Evolutionary conservation across 768 basidiomycete species (phyloP).

Genomic region (Tricholomella constricta): DNA sequence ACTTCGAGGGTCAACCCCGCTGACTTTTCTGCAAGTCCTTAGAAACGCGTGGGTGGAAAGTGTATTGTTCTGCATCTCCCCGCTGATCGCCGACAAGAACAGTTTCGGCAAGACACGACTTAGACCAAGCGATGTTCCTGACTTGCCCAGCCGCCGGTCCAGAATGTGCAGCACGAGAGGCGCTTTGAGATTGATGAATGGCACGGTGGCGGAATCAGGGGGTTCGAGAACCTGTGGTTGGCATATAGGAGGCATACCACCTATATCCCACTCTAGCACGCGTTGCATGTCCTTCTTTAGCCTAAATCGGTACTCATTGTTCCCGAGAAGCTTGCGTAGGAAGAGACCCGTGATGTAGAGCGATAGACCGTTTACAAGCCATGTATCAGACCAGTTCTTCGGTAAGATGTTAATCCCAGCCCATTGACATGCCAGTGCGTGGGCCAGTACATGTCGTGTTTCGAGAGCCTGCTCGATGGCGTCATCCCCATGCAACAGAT

Average conservation of each 20-base stretch:
- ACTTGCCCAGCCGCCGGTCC: constrained; percentile 90
- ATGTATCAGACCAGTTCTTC: constrained; percentile 90
- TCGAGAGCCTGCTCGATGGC: constrained; percentile 94
- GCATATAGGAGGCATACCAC: constrained; percentile 90
- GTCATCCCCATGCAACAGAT: constrained; percentile 84
- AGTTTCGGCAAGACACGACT: constrained; percentile 94
- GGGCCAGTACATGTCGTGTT: constrained; percentile 80
- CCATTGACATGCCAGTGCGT: constrained; percentile 96
- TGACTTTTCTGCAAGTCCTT: constrained; percentile 89
- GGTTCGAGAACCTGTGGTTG: constrained; percentile 85
- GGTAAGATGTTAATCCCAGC: constrained; percentile 94
- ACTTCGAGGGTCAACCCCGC: constrained; percentile 83
- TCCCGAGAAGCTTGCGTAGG: constrained; percentile 84
- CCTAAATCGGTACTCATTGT: constrained; percentile 95
- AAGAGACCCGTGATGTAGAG: constrained; percentile 90
- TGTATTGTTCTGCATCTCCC: constrained; percentile 82
- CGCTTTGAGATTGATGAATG: constrained; percentile 93
- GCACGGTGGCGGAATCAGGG: constrained; percentile 74
- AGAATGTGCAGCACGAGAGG: constrained; percentile 97
- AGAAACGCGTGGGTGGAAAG: constrained; percentile 91
- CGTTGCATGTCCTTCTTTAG: constrained; percentile 97
- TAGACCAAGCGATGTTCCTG: constrained; percentile 91
- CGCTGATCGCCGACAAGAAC: constrained; percentile 91
- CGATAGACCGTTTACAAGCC: constrained; percentile 95
- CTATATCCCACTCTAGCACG: constrained; percentile 84